Percentiles rank a stretch among this genome's conserved stretches.
phyloP scores from a whole-genome alignment of 2,329 filamentous ascomycete genomes.

The Botrytis elliptica region DNA sequence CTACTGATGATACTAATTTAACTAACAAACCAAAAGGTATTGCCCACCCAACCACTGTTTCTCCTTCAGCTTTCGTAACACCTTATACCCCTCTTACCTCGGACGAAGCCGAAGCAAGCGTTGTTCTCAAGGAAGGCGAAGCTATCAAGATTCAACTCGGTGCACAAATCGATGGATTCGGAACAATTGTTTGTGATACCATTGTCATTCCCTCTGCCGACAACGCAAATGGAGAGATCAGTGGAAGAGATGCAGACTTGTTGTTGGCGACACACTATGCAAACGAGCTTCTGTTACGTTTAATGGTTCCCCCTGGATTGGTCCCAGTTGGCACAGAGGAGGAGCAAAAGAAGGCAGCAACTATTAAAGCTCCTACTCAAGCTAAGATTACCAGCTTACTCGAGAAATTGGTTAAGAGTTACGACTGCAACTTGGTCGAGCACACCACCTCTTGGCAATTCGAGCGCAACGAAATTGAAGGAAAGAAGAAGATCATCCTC shows the following conservation, averaged over 20 bases:
- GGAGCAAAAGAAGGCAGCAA: slow-evolving; percentile 88
- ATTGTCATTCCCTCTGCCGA: slow-evolving; percentile 68
- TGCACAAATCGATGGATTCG: slow-evolving; percentile 96
- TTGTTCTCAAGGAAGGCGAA: slow-evolving; percentile 79
- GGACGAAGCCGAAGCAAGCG: slow-evolving; percentile 79
- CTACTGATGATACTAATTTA: slow-evolving; percentile 33
- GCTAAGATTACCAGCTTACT: slow-evolving; percentile 81
- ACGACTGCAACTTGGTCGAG: slow-evolving; percentile 91
- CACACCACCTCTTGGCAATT: slow-evolving; percentile 98
- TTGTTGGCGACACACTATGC: slow-evolving; percentile 89
- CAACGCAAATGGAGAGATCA: slow-evolving; percentile 61
- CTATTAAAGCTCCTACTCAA: slow-evolving; percentile 81
- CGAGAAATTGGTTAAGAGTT: slow-evolving; percentile 88
- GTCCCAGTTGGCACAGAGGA: slow-evolving; percentile 82
- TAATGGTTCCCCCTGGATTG: slow-evolving; percentile 89
- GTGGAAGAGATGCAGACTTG: slow-evolving; percentile 80
- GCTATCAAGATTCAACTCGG: slow-evolving; percentile 98
- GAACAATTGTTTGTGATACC: slow-evolving; percentile 93
- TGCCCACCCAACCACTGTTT: slow-evolving; percentile 91
- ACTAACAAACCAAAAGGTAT: slow-evolving; percentile 59
- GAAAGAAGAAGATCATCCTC: slow-evolving; percentile 92
- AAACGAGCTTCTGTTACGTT: slow-evolving; percentile 87
- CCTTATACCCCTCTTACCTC: slow-evolving; percentile 91
- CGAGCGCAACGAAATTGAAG: slow-evolving; percentile 95
- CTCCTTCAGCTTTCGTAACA: slow-evolving; percentile 89